Evolutionary conservation across 2,329 filamentous ascomycete species (phyloP).

Genomic region (Clonostachys chloroleuca): DNA sequence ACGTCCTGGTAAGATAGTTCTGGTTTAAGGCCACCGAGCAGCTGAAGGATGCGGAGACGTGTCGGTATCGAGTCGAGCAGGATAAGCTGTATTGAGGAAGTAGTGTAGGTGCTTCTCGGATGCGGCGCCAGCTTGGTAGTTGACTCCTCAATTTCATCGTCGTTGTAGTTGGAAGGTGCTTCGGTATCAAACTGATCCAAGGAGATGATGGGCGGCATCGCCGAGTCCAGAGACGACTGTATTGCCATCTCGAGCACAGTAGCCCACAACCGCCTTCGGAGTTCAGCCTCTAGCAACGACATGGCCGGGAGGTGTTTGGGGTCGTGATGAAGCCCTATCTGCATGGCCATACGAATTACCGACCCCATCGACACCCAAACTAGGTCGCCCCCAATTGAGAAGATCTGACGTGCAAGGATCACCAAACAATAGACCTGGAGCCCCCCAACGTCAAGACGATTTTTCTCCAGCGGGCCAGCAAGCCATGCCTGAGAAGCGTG

Average conservation of each 20-base stretch:
- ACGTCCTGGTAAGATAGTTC: constrained; percentile 25
- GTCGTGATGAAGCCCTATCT: constrained; percentile 38
- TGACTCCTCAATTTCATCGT: constrained; percentile 13
- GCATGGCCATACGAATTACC: constrained; percentile 34
- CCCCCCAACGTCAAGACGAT: constrained; percentile 18
- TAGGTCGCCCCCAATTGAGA: constrained; percentile 31
- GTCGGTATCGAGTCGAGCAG: constrained; percentile 26
- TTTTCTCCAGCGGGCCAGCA: constrained; percentile 28
- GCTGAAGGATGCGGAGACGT: constrained; percentile 24
- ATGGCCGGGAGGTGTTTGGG: constrained; percentile 28
- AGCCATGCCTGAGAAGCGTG: constrained; percentile 35
- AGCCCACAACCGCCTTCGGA: constrained; percentile 35
- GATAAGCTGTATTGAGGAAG: constrained; percentile 25
- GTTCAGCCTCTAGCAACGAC: constrained; percentile 25
- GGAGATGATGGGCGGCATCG: constrained; percentile 30
- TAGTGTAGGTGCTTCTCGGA: constrained; percentile 10
- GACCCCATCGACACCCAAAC: constrained; percentile 35
- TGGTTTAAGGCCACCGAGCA: constrained; percentile 24
- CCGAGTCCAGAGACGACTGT: constrained; percentile 29
- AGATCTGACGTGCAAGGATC: constrained; percentile 32
- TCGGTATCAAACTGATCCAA: constrained; percentile 32
- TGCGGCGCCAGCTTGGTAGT: constrained; percentile 5
- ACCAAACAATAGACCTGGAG: constrained; percentile 33
- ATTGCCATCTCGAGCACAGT: constrained; percentile 32
- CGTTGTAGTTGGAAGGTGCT: constrained; percentile 27